These are phyloP conservation scores for Globisporangium orthogonon DNA, from an alignment of 352 stramenopile species.

Conservation along the genomic window DNA sequence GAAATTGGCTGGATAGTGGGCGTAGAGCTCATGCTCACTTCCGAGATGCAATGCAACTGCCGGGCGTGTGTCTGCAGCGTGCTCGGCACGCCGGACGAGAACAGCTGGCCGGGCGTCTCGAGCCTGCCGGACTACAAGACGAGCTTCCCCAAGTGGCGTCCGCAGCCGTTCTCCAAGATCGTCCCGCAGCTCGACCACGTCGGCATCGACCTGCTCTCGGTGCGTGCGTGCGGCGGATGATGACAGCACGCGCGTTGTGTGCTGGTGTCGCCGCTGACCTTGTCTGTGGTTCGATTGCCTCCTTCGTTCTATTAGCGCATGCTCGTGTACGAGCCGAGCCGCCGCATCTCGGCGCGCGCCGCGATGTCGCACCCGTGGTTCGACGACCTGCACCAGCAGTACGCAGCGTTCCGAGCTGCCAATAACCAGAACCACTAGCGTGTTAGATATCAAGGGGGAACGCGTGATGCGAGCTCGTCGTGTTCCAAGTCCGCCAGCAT, in stretches of 20 bases:
- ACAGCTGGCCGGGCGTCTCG: slow-evolving; percentile 95
- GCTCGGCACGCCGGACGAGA: slow-evolving; percentile 96
- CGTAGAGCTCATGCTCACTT: neutral
- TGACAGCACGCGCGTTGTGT: too few species aligned
- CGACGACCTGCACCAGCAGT: slow-evolving; percentile 68
- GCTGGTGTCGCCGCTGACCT: too few species aligned
- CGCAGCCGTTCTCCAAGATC: slow-evolving; percentile 84
- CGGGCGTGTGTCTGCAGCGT: slow-evolving; percentile 29
- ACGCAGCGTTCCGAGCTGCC: slow-evolving; percentile 51
- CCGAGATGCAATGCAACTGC: neutral
- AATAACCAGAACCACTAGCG: slow-evolving; percentile 40
- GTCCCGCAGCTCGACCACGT: slow-evolving; percentile 77
- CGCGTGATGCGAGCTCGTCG: neutral
- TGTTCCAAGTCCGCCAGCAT: neutral
- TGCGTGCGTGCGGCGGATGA: slow-evolving; percentile 15
- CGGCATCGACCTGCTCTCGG: slow-evolving; percentile 77
- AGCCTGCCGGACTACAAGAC: slow-evolving; percentile 97
- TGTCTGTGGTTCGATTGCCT: neutral
- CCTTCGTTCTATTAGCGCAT: slow-evolving; percentile 35
- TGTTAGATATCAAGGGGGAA: neutral
- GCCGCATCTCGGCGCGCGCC: slow-evolving; percentile 68
- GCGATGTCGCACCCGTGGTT: slow-evolving; percentile 86
- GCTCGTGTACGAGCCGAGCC: slow-evolving; percentile 74
- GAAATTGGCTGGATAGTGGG: neutral
- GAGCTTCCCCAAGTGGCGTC: slow-evolving; percentile 96